phyloP scores from a whole-genome alignment of 495 filamentous ascomycete genomes.

The Penicillium desertorum region DNA sequence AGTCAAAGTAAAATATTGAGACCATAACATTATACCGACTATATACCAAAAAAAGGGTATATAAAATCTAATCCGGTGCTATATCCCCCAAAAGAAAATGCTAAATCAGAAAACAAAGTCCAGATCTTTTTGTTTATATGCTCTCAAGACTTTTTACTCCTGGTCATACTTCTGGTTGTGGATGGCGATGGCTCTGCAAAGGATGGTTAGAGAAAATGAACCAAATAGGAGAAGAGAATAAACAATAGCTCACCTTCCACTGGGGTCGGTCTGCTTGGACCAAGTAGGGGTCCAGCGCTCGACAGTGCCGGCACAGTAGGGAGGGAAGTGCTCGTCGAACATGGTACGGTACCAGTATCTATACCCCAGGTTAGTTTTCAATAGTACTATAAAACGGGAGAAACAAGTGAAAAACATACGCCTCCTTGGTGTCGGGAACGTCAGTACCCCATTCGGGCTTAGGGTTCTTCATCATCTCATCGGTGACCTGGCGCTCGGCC shows the following conservation, averaged over 20 bases:
- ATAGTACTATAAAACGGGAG: not conserved
- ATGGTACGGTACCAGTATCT: slow-evolving; percentile 96
- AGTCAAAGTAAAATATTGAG: slow-evolving; percentile 11
- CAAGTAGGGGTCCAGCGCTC: slow-evolving; percentile 98
- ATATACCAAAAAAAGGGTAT: slow-evolving; percentile 9
- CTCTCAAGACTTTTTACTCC: slow-evolving; percentile 30
- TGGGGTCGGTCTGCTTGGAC: slow-evolving; percentile 93
- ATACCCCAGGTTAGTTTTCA: slow-evolving; percentile 30
- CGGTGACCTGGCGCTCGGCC: slow-evolving; percentile 81
- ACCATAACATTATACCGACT: slow-evolving; percentile 11
- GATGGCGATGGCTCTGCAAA: slow-evolving; percentile 62
- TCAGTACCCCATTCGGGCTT: slow-evolving; percentile 93
- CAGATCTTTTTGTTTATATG: slow-evolving; percentile 17
- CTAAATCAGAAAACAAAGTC: slow-evolving; percentile 11
- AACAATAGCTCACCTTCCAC: slow-evolving; percentile 67
- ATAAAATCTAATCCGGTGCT: slow-evolving; percentile 16
- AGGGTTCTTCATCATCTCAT: slow-evolving; percentile 96
- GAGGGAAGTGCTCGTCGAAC: slow-evolving; percentile 98
- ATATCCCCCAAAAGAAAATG: slow-evolving; percentile 10
- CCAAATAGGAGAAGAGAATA: not conserved
- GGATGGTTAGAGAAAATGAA: slow-evolving; percentile 19
- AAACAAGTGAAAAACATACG: slow-evolving; percentile 52
- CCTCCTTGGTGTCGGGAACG: slow-evolving; percentile 93
- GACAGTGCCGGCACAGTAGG: slow-evolving; percentile 85
- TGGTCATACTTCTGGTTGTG: slow-evolving; percentile 67